Evolutionary conservation across 2,329 filamentous ascomycete species (phyloP).

Genomic region (Ophiostoma sp.): DNA sequence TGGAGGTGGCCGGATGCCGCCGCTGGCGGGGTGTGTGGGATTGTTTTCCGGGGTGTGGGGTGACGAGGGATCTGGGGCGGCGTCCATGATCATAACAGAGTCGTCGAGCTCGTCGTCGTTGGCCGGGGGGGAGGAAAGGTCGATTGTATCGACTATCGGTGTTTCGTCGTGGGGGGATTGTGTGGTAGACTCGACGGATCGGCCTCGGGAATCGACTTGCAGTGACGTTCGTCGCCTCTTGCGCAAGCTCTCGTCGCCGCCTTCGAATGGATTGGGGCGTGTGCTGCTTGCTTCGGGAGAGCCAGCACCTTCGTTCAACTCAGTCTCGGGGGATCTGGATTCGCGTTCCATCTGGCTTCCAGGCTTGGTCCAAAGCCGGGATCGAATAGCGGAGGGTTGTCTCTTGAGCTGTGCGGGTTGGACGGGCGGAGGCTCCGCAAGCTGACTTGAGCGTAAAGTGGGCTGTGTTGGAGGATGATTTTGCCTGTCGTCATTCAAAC

Average conservation of each 20-base stretch:
- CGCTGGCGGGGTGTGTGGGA: background rate
- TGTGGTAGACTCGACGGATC: constrained; percentile 49
- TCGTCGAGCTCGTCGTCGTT: background rate
- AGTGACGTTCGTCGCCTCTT: constrained; percentile 64
- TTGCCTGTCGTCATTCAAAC: background rate
- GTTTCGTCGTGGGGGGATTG: constrained; percentile 31
- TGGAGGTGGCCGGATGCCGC: background rate
- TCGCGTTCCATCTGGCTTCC: constrained; percentile 56
- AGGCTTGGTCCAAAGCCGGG: background rate
- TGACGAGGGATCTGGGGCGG: background rate
- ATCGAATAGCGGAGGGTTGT: background rate
- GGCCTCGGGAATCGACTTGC: constrained; percentile 53
- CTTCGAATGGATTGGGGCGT: constrained; percentile 63
- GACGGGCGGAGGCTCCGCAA: constrained; percentile 6
- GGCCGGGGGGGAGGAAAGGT: background rate
- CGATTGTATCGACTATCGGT: background rate
- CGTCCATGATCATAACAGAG: constrained; percentile 5
- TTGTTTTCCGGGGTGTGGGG: constrained; percentile 7
- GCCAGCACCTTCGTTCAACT: constrained; percentile 58
- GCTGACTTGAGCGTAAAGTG: background rate
- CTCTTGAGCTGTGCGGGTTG: background rate
- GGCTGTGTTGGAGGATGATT: background rate
- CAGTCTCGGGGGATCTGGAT: constrained; percentile 45
- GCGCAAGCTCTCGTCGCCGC: constrained; percentile 54
- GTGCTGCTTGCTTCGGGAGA: constrained; percentile 64